Evolutionary conservation across 75 land plant genomes (phyloP), one percentile per base, ranked within the genome.

Genomic region (Ceratopteris richardii): DNA sequence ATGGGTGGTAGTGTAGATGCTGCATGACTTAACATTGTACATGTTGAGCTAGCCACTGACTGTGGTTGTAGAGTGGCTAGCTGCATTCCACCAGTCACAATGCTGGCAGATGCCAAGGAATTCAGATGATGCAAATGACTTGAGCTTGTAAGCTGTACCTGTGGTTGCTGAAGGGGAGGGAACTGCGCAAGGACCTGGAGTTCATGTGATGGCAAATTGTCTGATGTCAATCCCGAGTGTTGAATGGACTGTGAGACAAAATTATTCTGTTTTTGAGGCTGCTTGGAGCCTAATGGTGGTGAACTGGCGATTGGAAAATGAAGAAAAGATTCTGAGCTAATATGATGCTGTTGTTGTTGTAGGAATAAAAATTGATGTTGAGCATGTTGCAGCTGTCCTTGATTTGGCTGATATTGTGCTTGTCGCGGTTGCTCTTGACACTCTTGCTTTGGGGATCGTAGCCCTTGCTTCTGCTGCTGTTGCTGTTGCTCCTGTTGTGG

Each of bases 151-250:
- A 14, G 14, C 14, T 9, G 42, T 40, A 14, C 19, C 66, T 59
- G 69, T 27, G 46, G 56, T 48, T 61, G 63, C 7, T 61, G 56
- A 24, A 25, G 58, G 25, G 9, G n/a, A n/a, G n/a, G 42, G 9
- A 9, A 14, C 42, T 61, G 63, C 25, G 23, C 53, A 9, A 9
- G 28, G 11, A 25, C 23, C 33, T 26, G 58, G 16, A 25, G 58
- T n/a, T 61, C 42, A 20, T 51, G 53, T 18, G 6, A 18, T 51
- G 41, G 25, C n/a, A 25, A 37, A n/a, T 42, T 25, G 10, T 51
- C 18, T 51, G 11, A 18, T 51, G 11, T 10, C 53, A 9, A 18
- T 18, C 19, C 14, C 42, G 9, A 14, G 12, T 40, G 42, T 14
- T 40, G 42, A n/a, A n/a, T n/a, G n/a, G n/a, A n/a, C n/a, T n/a